phyloP scores from a whole-genome alignment of 805 yeast genomes.

The Lachancea lanzarotensis region DNA sequence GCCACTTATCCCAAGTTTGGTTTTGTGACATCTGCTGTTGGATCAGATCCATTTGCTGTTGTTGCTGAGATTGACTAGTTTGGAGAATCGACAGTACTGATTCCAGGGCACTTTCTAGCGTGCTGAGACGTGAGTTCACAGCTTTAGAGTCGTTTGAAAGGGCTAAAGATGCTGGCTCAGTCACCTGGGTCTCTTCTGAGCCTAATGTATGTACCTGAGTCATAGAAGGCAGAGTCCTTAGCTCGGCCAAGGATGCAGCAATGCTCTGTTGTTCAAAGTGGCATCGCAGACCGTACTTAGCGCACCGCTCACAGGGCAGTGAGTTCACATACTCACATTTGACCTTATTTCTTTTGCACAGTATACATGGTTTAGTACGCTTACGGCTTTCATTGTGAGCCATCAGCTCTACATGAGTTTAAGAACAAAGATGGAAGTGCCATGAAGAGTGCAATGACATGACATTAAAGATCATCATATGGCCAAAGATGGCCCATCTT shows the following conservation, averaged over 20 bases:
- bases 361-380: conserved; percentile 51
- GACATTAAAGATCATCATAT: background rate
- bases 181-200: too few relatives aligned
- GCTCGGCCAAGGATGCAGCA: background rate
- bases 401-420: background rate
- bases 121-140: conserved; percentile 36
- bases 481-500: background rate
- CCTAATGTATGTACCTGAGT: too few relatives aligned
- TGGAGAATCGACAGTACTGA: conserved; percentile 34
- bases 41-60: background rate
- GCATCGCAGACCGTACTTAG: conserved; percentile 40
- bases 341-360: conserved; percentile 57
- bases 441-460: background rate
- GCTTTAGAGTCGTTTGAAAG: conserved; percentile 12
- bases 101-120: conserved; percentile 36
- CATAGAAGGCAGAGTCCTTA: too few relatives aligned
- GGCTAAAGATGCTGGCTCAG: conserved; percentile 23
- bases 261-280: conserved; percentile 38
- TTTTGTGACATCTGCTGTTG: background rate
- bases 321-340: conserved; percentile 46
- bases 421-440: background rate
- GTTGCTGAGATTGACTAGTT: conserved; percentile 18
- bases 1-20: background rate
- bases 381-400: conserved; percentile 18
- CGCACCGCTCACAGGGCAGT: conserved; percentile 55